Percentiles rank a stretch among this genome's conserved stretches.
Evolutionary conservation across 2,329 filamentous ascomycete species (phyloP).

Genomic region (Ceratocystis ficicola): DNA sequence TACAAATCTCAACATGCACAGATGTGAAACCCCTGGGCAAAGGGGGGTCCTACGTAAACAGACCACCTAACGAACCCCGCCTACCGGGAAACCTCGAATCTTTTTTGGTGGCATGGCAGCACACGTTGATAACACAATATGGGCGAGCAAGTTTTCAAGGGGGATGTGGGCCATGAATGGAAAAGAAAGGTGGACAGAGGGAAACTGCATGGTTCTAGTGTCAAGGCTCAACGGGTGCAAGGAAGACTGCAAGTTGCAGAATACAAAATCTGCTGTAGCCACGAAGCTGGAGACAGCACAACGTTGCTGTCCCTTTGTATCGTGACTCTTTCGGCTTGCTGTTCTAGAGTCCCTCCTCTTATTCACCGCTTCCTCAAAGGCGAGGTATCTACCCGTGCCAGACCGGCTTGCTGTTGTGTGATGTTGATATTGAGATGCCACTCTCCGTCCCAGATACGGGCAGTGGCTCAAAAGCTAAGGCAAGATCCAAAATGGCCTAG

Average conservation of each 20-base stretch:
- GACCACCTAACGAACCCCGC: constrained; percentile 5
- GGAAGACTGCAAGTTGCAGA: not conserved
- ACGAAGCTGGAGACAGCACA: not conserved
- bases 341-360: not conserved
- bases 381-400: not conserved
- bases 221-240: not conserved
- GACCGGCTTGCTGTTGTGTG: not conserved
- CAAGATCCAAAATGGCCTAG: not conserved
- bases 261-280: not conserved
- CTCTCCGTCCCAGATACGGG: not conserved
- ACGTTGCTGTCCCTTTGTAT: not conserved
- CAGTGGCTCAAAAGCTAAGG: not conserved
- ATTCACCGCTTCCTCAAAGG: not conserved
- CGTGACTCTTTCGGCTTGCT: not conserved
- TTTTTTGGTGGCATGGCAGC: not conserved
- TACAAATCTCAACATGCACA: not conserved
- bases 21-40: constrained; percentile 1
- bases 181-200: not conserved
- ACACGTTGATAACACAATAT: not conserved
- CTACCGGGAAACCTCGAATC: not conserved
- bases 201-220: not conserved
- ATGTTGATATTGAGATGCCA: not conserved
- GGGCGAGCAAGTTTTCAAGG: not conserved
- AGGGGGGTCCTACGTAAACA: constrained; percentile 1
- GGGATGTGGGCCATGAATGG: not conserved